Evolutionary conservation across 73 alveolate species (phyloP), one percentile per base, ranked within the genome.

Genomic region (Paramecium primaurelia): DNA sequence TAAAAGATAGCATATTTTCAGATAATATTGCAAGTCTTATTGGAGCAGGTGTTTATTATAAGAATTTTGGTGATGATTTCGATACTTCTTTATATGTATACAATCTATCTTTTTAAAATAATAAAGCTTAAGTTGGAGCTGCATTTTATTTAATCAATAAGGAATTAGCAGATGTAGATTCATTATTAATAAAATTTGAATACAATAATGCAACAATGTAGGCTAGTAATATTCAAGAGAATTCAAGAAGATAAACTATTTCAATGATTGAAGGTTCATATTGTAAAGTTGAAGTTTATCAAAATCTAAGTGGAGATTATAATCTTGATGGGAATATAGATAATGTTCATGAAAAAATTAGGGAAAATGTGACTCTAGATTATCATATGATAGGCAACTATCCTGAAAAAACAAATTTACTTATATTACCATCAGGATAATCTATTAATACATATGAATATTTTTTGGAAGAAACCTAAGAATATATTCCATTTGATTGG

Each of bases 361-460:
- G 58, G 14, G 91, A 80, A 11, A 49, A 45, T 14, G 30, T 80
- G 2, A 10, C 49, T 8, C 8, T 80, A 10, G 42, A 22, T 25
- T 42, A 44, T 26, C 58, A 40, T 12, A 14, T n/a, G 12, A 22
- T 47, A 11, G 91, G 91, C 4, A 80, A 49, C 34, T 80, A 80
- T 80, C 91, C 91, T 11, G 58, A 80, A 8, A 44, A 80, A 25
- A 80, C 91, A 0, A 80, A 42, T 26, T 80, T 45, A 8, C 73
- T 80, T 18, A 80, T 80, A 16, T 44, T 80, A 26, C 91, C 91
- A 20, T 80, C 91, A 44, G 91, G 91, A 80, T 80, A 80, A 44
- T 42, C 47, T 3, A 49, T 80, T 80, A 80, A 49, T 44, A 45
- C 42, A 26, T 80, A 80, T 47, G 8, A 42, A 28, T 80, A 80